phyloP scores from a whole-genome alignment of 208 protist species.

The Crithidia fasciculata region DNA sequence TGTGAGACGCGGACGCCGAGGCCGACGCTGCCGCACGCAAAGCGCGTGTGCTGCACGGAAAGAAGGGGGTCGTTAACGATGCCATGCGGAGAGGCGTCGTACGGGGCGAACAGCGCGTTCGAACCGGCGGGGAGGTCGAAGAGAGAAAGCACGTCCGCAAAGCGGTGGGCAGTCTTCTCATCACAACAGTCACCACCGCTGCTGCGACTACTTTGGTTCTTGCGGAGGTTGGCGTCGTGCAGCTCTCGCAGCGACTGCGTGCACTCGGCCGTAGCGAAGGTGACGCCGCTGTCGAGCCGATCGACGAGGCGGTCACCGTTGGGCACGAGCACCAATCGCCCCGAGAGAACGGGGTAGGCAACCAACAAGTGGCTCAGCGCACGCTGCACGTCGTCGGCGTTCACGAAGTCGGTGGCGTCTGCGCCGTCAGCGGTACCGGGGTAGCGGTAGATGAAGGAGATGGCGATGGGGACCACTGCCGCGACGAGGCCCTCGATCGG shows the following conservation, averaged over 20 bases:
- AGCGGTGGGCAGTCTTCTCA: background rate
- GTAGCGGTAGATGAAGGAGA: constrained; percentile 28
- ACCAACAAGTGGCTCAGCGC: constrained; percentile 21
- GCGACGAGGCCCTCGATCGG: constrained; percentile 30
- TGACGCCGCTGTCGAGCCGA: constrained; percentile 19
- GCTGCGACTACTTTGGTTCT: background rate
- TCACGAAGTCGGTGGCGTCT: background rate
- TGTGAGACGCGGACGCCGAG: constrained; percentile 36
- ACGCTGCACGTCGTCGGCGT: constrained; percentile 9
- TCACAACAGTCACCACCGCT: too few species aligned
- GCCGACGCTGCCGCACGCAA: constrained; percentile 34
- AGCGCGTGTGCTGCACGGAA: constrained; percentile 38
- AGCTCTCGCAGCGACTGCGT: constrained; percentile 12
- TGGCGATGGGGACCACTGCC: constrained; percentile 23
- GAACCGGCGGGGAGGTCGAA: constrained; percentile 32
- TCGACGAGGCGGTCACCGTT: constrained; percentile 20
- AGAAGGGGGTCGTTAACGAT: constrained; percentile 19
- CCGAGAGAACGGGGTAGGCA: constrained; percentile 32
- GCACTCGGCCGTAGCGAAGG: constrained; percentile 20
- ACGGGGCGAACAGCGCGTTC: constrained; percentile 37
- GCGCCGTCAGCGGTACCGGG: background rate
- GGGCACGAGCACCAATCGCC: constrained; percentile 19
- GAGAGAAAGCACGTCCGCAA: constrained; percentile 9
- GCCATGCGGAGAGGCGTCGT: constrained; percentile 2
- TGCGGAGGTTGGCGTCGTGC: background rate